phyloP scores from a whole-genome alignment of 768 basidiomycete species.

The Mycena belliarum region DNA sequence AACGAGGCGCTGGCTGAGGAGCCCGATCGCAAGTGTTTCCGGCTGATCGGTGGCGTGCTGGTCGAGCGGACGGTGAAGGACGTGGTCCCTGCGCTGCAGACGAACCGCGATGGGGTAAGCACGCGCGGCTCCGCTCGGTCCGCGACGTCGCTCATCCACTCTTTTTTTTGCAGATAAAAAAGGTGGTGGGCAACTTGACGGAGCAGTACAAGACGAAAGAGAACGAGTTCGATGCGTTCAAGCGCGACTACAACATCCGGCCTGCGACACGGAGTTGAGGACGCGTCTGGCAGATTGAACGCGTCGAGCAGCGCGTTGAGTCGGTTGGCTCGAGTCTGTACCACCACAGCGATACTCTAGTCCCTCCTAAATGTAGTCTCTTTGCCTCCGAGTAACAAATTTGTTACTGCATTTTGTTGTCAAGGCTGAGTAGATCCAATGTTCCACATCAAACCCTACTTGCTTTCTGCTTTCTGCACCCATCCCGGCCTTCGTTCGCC shows the following conservation, averaged over 20 bases:
- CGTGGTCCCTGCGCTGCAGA: slow-evolving; percentile 86
- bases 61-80: slow-evolving; percentile 96
- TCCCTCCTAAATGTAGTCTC: too few relatives aligned
- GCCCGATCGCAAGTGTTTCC: slow-evolving; percentile 93
- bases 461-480: too few relatives aligned
- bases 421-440: background rate
- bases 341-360: too few relatives aligned
- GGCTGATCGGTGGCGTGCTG: slow-evolving; percentile 91
- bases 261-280: slow-evolving; percentile 36
- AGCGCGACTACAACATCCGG: slow-evolving; percentile 75
- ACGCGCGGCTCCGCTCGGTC: slow-evolving; percentile 31
- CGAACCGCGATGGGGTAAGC: slow-evolving; percentile 88
- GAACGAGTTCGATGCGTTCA: slow-evolving; percentile 78
- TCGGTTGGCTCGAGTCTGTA: too few relatives aligned
- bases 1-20: slow-evolving; percentile 80
- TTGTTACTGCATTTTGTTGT: background rate
- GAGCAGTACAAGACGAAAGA: slow-evolving; percentile 91
- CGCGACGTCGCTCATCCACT: too few relatives aligned
- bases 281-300: too few relatives aligned
- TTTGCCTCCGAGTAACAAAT: too few relatives aligned
- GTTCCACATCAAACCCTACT: background rate
- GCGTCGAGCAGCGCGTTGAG: too few relatives aligned
- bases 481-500: slow-evolving; percentile 27
- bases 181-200: slow-evolving; percentile 73
- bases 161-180: slow-evolving; percentile 68